phyloP scores from a whole-genome alignment of 2,329 filamentous ascomycete genomes.

The Diaporthe caulivora region DNA sequence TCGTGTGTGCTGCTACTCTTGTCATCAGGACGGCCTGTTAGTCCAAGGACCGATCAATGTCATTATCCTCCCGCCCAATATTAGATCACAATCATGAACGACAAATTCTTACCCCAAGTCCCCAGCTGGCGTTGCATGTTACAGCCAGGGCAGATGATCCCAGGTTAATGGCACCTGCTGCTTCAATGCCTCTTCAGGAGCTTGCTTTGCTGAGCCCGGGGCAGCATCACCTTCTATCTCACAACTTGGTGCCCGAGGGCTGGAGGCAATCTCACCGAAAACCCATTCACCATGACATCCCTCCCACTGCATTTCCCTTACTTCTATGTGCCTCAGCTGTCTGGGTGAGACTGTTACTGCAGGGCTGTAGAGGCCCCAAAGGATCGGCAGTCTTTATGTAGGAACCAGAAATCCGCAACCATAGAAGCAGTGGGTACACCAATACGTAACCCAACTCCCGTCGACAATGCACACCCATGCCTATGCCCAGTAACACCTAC shows the following conservation, averaged over 20 bases:
- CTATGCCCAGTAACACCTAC: too few species aligned
- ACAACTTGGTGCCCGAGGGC: background rate
- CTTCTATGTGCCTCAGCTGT: background rate
- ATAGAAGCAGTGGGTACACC: too few species aligned
- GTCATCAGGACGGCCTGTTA: background rate
- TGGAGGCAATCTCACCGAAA: background rate
- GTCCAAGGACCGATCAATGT: background rate
- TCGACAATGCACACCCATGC: too few species aligned
- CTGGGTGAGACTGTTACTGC: too few species aligned
- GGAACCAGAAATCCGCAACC: too few species aligned
- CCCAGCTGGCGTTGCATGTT: too few species aligned
- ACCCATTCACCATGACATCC: too few species aligned
- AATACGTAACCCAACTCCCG: too few species aligned
- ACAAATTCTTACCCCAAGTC: background rate
- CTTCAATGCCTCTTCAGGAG: too few species aligned
- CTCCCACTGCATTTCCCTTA: too few species aligned
- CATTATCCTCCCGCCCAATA: background rate
- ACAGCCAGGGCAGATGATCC: background rate
- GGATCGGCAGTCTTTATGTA: too few species aligned
- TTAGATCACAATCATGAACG: background rate
- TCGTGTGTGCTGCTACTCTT: background rate
- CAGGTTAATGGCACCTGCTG: background rate
- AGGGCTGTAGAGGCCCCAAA: background rate
- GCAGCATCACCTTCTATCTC: background rate
- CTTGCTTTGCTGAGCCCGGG: background rate